Evolutionary conservation across 345 rosid genomes (phyloP).

Genomic region (Melaleuca quinquenervia): DNA sequence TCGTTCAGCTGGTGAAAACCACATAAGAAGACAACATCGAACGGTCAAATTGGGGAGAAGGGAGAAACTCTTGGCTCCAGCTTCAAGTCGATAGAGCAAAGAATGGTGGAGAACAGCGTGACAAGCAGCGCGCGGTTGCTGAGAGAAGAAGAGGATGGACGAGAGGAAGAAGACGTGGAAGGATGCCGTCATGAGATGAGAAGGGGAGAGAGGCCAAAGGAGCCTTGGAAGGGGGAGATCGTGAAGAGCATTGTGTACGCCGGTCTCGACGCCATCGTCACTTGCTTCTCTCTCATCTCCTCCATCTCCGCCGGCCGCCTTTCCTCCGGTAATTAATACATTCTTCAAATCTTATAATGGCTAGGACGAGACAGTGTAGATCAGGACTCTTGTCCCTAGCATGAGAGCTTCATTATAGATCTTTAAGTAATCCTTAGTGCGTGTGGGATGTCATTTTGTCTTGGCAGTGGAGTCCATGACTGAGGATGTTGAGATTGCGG

Average conservation of each 20-base stretch:
- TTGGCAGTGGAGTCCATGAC: not conserved
- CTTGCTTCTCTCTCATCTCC: constrained; percentile 35
- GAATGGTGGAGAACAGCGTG: constrained; percentile 5
- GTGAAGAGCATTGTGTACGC: constrained; percentile 28
- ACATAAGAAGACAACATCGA: not conserved
- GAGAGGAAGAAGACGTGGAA: not conserved
- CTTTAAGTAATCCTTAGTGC: not conserved
- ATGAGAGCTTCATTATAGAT: not conserved
- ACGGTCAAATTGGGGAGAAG: not conserved
- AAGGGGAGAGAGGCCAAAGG: constrained; percentile 7
- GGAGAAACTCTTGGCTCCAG: not conserved
- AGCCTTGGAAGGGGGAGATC: constrained; percentile 23
- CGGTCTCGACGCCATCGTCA: constrained; percentile 30
- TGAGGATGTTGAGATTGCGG: too few species aligned
- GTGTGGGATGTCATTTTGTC: not conserved
- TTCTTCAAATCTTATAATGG: not conserved
- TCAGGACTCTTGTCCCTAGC: not conserved
- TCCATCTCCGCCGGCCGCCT: constrained; percentile 22
- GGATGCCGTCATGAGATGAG: not conserved
- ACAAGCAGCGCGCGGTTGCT: not conserved
- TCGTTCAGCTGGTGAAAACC: not conserved
- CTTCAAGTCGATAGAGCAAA: not conserved
- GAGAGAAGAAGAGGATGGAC: not conserved
- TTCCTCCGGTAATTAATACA: constrained; percentile 16
- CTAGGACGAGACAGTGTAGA: not conserved